Evolutionary conservation across 768 basidiomycete genomes (phyloP).

Genomic region (Pilatotrama ljubarskyi): DNA sequence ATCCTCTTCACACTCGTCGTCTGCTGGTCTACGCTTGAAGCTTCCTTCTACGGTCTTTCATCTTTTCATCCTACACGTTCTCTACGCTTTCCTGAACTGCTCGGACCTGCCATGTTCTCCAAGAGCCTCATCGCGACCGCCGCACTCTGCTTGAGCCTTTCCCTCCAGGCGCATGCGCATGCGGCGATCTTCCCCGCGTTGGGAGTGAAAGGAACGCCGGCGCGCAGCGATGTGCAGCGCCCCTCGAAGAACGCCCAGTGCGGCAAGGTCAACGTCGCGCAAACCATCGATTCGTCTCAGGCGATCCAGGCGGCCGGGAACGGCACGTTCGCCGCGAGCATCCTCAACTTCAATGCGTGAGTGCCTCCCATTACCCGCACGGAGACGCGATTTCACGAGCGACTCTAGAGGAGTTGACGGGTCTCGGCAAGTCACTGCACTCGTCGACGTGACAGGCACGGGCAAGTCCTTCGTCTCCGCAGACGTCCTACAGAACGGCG

Average conservation of each 20-base stretch:
- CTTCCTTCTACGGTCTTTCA: not conserved
- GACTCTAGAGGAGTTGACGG: slow-evolving; percentile 44
- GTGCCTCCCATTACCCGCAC: slow-evolving; percentile 7
- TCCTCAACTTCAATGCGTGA: slow-evolving; percentile 51
- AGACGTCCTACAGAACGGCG: slow-evolving; percentile 47
- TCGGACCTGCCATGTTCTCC: slow-evolving; percentile 26
- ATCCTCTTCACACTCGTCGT: slow-evolving; percentile 21
- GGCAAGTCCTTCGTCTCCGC: slow-evolving; percentile 37
- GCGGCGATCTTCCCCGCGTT: slow-evolving; percentile 46
- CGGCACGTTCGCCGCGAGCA: slow-evolving; percentile 43
- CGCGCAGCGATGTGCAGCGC: slow-evolving; percentile 32
- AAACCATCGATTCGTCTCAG: slow-evolving; percentile 40
- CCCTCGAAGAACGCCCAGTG: slow-evolving; percentile 38
- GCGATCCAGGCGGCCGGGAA: slow-evolving; percentile 31
- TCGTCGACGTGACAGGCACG: slow-evolving; percentile 45
- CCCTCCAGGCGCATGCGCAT: slow-evolving; percentile 42
- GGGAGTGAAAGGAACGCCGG: slow-evolving; percentile 29
- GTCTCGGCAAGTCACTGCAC: slow-evolving; percentile 46
- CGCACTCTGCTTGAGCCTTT: slow-evolving; percentile 35
- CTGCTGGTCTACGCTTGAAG: slow-evolving; percentile 5
- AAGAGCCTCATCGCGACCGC: slow-evolving; percentile 30
- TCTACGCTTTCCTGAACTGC: slow-evolving; percentile 4
- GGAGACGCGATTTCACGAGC: not conserved
- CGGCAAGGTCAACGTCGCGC: slow-evolving; percentile 44
- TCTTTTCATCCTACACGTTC: not conserved